phyloP scores from a whole-genome alignment of 805 yeast genomes.

The Kodamaea fukazawae region DNA sequence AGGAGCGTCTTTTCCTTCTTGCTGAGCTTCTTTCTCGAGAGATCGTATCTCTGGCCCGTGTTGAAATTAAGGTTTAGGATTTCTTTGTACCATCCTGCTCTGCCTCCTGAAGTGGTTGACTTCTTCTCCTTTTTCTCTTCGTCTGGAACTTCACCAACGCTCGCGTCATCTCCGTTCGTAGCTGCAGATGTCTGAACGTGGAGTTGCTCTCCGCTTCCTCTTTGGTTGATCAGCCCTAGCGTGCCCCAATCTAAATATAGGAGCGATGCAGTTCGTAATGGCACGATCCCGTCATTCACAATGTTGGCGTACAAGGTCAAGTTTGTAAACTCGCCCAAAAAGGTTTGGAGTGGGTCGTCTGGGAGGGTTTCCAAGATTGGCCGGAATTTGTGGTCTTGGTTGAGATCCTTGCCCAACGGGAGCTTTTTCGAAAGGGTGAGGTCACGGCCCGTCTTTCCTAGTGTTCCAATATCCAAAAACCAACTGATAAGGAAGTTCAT shows the following conservation, averaged over 20 bases:
- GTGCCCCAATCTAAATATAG: conserved; percentile 44
- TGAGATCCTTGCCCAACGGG: conserved; percentile 23
- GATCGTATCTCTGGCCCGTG: conserved; percentile 2
- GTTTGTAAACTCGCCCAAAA: conserved; percentile 28
- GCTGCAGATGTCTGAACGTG: not conserved
- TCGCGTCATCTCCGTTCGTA: not conserved
- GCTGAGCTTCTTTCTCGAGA: conserved; percentile 8
- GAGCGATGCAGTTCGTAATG: conserved; percentile 42
- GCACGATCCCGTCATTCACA: conserved; percentile 46
- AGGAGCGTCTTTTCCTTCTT: conserved; percentile 19
- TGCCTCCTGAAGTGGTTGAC: not conserved
- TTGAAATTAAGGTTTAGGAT: conserved; percentile 4
- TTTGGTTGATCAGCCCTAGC: conserved; percentile 33
- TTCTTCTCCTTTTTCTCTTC: not conserved
- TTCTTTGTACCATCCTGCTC: not conserved
- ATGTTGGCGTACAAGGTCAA: conserved; percentile 44
- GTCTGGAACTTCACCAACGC: conserved; percentile 9
- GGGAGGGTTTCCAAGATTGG: conserved; percentile 42
- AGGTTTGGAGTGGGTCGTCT: conserved; percentile 35
- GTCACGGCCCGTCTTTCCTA: conserved; percentile 47
- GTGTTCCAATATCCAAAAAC: conserved; percentile 43
- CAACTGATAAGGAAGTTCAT: conserved; percentile 38
- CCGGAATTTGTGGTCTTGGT: conserved; percentile 19
- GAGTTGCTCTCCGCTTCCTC: not conserved
- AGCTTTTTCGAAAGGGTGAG: conserved; percentile 35